Evolutionary conservation across 768 basidiomycete species (phyloP).

Genomic region (Phallus indusiatus): DNA sequence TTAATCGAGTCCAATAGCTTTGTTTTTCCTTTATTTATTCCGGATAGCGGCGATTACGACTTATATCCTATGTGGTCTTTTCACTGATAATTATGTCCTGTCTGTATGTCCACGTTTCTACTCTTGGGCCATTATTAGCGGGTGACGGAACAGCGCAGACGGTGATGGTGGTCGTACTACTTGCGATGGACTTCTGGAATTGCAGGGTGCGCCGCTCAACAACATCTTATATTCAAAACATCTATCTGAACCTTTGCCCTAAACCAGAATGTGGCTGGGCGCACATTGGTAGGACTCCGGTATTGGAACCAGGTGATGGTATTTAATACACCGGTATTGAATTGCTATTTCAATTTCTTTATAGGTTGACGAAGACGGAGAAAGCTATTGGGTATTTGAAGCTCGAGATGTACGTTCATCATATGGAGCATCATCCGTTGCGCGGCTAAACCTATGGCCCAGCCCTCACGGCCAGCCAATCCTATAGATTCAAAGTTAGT

Average conservation of each 20-base stretch:
- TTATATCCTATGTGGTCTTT: conserved; percentile 88
- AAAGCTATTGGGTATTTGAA: conserved; percentile 97
- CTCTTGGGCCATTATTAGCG: not conserved
- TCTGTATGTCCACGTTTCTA: conserved; percentile 46
- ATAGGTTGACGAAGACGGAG: conserved; percentile 92
- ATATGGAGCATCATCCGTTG: not conserved
- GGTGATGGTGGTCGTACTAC: conserved; percentile 83
- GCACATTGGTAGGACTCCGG: conserved; percentile 86
- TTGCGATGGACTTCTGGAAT: conserved; percentile 99
- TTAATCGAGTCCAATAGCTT: conserved; percentile 39
- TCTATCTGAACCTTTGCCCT: conserved; percentile 4
- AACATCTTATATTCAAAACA: not conserved
- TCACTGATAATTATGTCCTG: conserved; percentile 85
- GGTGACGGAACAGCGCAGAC: conserved; percentile 35
- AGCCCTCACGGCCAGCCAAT: conserved; percentile 87
- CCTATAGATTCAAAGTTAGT: conserved; percentile 77
- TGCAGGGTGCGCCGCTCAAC: conserved; percentile 51
- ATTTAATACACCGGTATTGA: not conserved
- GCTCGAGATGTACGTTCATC: conserved; percentile 74
- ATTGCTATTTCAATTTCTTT: not conserved
- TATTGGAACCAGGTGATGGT: conserved; percentile 87
- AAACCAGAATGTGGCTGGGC: conserved; percentile 82
- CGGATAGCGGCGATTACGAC: conserved; percentile 79
- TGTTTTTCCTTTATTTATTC: conserved; percentile 89
- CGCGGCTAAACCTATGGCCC: not conserved